Percentiles rank a stretch among this genome's conserved stretches.
phyloP scores from a whole-genome alignment of 345 rosid species.

The Xanthoceras sorbifolium region DNA sequence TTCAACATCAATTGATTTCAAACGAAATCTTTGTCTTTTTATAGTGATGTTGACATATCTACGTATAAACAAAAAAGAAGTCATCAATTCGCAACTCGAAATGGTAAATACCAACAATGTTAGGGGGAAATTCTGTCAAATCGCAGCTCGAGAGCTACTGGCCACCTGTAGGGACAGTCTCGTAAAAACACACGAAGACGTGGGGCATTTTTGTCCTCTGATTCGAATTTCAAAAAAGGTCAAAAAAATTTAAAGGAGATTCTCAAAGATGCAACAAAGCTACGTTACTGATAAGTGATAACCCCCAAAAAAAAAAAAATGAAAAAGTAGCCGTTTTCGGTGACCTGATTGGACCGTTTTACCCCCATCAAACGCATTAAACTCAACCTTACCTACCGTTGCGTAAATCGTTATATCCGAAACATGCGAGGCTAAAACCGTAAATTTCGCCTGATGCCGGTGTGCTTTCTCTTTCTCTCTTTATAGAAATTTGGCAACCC shows the following conservation, averaged over 20 bases:
- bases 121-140: not conserved
- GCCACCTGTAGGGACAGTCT: not conserved
- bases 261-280: slow-evolving; percentile 13
- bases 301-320: too few species aligned
- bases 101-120: not conserved
- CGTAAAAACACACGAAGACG: not conserved
- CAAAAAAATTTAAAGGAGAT: too few species aligned
- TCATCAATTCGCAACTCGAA: not conserved
- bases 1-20: not conserved
- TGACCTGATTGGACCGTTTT: not conserved
- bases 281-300: not conserved
- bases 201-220: slow-evolving; percentile 4
- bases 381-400: not conserved
- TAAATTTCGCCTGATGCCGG: not conserved
- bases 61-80: not conserved
- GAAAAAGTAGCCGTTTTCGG: slow-evolving; percentile 16
- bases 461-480: too few species aligned
- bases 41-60: not conserved
- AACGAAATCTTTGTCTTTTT: not conserved
- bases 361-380: not conserved
- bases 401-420: not conserved
- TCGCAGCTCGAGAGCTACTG: not conserved
- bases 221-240: slow-evolving; percentile 11
- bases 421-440: not conserved
- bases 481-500: not conserved